Conservation (phyloP, 1,139 yeast genomes). For the Nadsonia starkeyi-henricii region DNA sequence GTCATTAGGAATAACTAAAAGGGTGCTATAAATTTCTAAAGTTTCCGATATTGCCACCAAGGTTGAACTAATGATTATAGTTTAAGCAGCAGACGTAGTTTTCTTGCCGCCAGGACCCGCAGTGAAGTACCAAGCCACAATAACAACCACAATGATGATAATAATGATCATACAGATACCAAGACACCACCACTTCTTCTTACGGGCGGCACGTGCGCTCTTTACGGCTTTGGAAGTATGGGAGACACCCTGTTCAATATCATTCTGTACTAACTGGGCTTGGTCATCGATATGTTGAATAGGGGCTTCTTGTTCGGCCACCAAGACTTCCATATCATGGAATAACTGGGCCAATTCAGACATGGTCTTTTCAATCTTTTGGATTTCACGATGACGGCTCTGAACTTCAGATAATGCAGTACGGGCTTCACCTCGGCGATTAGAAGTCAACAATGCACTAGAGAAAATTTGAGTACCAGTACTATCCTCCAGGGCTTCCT, state of each 20-base stretch:
- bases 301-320: constrained; percentile 86
- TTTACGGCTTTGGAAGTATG: constrained; percentile 84
- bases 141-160: constrained; percentile 53
- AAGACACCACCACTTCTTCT: constrained; percentile 80
- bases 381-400: constrained; percentile 86
- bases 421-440: constrained; percentile 93
- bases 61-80: too few species aligned
- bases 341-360: constrained; percentile 89
- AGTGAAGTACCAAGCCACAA: not conserved
- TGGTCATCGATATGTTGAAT: constrained; percentile 73
- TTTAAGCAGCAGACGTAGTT: too few species aligned
- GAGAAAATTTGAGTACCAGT: constrained; percentile 86
- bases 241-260: constrained; percentile 87
- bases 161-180: constrained; percentile 50
- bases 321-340: constrained; percentile 92
- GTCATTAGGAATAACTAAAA: too few species aligned
- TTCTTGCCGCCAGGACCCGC: not conserved
- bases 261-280: constrained; percentile 71
- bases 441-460: constrained; percentile 84
- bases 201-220: constrained; percentile 82
- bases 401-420: constrained; percentile 92
- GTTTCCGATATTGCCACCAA: too few species aligned
- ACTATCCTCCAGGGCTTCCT: constrained; percentile 45
- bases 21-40: too few species aligned
- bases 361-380: constrained; percentile 89